Base-by-base conservation (phyloP, 1,139 yeast species). In the Wickerhamiella infanticola region DNA sequence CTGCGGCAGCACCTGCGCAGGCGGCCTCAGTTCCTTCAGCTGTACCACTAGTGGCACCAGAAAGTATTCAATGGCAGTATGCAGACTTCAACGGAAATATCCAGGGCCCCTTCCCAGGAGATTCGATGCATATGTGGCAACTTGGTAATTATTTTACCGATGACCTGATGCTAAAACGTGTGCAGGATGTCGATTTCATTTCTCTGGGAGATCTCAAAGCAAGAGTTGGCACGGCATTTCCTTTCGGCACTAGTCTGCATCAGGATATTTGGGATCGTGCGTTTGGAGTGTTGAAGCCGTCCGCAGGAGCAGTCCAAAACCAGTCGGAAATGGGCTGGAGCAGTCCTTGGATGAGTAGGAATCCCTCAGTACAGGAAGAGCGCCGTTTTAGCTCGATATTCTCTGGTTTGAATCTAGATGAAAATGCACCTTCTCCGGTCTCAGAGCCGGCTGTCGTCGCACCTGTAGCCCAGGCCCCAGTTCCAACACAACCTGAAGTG, bases 21-120 rank as follows among this genome's bases (percentile, higher is more conserved):
- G 18, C 18, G 18, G 18, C 18, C 1, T 18, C 18, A 18, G 18
- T 18, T 18, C 18, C 18, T 18, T 18, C 18, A 18, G 18, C 18
- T 18, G 18, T 18, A 18, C 18, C 18, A 18, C 18, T 18, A 18
- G 18, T 18, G 18, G 18, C 18, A 18, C 18, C 18, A 18, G 18
- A 18, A 18, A 7, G 9, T 11, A 2, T 29, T 29, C 9, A 70
- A 47, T 84, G 95, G 95, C 67, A 64, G 49, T 84, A 84, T 58
- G 65, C 78, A 48, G 95, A 84, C 58, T 78, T 84, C 0, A 63
- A 72, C 41, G 84, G 83, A 2, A 71, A 65, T 46, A 79, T 77
- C 51, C 94, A 82, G 58, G 95, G 95, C 25, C 94, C 95, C 2
- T 84, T 83, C 59, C 69, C 70, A 45, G 86, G 93, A 1, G 63